phyloP scores from a whole-genome alignment of 306 rosid genomes.

The Morella rubra region DNA sequence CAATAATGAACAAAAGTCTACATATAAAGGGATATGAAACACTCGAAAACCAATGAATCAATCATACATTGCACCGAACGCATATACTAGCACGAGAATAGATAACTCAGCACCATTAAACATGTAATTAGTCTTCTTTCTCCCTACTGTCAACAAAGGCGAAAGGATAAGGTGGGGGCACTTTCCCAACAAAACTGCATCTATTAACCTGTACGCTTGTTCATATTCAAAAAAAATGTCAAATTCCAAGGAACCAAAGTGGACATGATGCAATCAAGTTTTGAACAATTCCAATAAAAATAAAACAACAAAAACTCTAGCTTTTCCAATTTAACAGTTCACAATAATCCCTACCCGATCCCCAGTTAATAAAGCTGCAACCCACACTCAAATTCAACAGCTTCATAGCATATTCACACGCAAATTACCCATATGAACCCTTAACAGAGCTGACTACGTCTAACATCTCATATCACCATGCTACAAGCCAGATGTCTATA shows the following conservation, averaged over 20 bases:
- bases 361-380: neutral
- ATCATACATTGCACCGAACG: neutral
- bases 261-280: neutral
- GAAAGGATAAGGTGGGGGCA: too few species aligned
- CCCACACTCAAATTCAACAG: neutral
- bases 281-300: neutral
- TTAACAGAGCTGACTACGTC: neutral
- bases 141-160: neutral
- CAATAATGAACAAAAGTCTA: neutral
- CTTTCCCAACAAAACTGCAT: too few species aligned
- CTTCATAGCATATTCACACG: neutral
- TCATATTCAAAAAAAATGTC: too few species aligned
- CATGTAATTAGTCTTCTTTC: neutral
- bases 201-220: too few species aligned
- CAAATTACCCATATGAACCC: neutral
- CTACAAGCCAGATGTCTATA: neutral
- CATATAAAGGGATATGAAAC: neutral
- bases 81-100: neutral
- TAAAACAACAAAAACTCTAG: neutral
- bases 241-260: neutral
- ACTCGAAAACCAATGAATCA: neutral
- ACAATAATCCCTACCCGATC: neutral
- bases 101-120: neutral
- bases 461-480: neutral
- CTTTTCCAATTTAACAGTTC: neutral